Percentiles rank a stretch among this genome's conserved stretches.
Evolutionary conservation across 208 protist species (phyloP).

Genomic region (Trypanosoma theileri): DNA sequence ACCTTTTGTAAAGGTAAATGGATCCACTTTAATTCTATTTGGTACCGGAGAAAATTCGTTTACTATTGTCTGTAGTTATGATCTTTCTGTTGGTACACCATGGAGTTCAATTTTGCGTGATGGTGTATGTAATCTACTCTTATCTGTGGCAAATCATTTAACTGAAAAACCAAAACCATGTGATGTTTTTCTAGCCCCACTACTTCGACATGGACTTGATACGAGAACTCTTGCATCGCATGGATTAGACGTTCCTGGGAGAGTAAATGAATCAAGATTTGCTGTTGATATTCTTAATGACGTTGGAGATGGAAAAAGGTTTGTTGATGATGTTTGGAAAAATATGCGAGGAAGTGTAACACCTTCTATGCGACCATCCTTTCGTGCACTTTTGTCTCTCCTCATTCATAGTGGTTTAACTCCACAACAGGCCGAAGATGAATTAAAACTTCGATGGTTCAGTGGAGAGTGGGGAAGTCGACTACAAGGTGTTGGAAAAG

Average conservation of each 20-base stretch:
- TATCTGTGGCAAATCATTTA: constrained; percentile 43
- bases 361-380: constrained; percentile 78
- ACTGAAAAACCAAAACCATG: constrained; percentile 31
- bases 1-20: constrained; percentile 52
- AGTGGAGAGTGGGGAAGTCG: constrained; percentile 84
- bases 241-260: constrained; percentile 46
- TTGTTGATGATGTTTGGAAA: constrained; percentile 66
- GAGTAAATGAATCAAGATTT: constrained; percentile 30
- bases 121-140: constrained; percentile 45
- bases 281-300: constrained; percentile 61
- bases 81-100: constrained; percentile 47
- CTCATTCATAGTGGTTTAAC: constrained; percentile 75
- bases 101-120: constrained; percentile 52
- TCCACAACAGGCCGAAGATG: constrained; percentile 67
- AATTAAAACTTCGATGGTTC: constrained; percentile 87
- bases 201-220: constrained; percentile 70
- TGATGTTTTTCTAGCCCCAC: constrained; percentile 44
- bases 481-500: constrained; percentile 66
- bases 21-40: constrained; percentile 62
- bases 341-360: constrained; percentile 71
- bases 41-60: constrained; percentile 68
- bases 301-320: constrained; percentile 50
- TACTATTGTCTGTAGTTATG: constrained; percentile 70
- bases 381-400: constrained; percentile 79
- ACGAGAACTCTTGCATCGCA: constrained; percentile 43